These are phyloP conservation scores for Basidiobolus meristosporus DNA, from an alignment of 371 early-diverging fungal genomes.

Conservation along the genomic window DNA sequence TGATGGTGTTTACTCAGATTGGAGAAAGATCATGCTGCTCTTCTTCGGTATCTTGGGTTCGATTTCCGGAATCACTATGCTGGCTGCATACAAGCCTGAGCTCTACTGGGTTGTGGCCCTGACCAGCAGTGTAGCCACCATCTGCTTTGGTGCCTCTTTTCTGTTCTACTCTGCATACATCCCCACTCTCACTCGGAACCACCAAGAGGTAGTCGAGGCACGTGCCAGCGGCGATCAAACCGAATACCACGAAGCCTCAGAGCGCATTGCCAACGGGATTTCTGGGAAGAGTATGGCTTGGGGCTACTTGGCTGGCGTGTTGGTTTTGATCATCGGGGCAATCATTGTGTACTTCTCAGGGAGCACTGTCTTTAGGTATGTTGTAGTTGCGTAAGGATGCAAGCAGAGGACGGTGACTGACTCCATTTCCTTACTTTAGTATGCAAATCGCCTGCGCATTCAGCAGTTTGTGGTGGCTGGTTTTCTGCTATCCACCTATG, in stretches of 20 bases:
- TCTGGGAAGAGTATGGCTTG: conserved; percentile 20
- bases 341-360: conserved; percentile 11
- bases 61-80: conserved; percentile 12
- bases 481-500: conserved; percentile 11
- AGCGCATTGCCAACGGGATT: conserved; percentile 17
- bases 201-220: conserved; percentile 12
- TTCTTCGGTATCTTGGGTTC: conserved; percentile 16
- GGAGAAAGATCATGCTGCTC: conserved; percentile 25
- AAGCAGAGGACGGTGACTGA: no score
- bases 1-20: conserved; percentile 10
- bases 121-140: conserved; percentile 18
- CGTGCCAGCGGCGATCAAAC: conserved; percentile 1
- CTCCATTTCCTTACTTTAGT: conserved; percentile 13
- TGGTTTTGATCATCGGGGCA: conserved; percentile 16
- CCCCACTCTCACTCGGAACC: conserved; percentile 23
- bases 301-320: conserved; percentile 18
- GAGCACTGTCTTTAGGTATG: neutral
- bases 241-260: conserved; percentile 7
- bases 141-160: conserved; percentile 20
- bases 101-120: conserved; percentile 17
- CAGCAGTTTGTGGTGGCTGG: conserved; percentile 24
- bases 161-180: conserved; percentile 36
- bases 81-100: conserved; percentile 7
- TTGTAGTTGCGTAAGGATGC: no score
- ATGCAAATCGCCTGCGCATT: conserved; percentile 25